Percentiles rank a stretch among this genome's conserved stretches.
These are phyloP conservation scores for Bimuria novae-zelandiae DNA, from an alignment of 2,329 filamentous ascomycete genomes.

Conservation along the genomic window DNA sequence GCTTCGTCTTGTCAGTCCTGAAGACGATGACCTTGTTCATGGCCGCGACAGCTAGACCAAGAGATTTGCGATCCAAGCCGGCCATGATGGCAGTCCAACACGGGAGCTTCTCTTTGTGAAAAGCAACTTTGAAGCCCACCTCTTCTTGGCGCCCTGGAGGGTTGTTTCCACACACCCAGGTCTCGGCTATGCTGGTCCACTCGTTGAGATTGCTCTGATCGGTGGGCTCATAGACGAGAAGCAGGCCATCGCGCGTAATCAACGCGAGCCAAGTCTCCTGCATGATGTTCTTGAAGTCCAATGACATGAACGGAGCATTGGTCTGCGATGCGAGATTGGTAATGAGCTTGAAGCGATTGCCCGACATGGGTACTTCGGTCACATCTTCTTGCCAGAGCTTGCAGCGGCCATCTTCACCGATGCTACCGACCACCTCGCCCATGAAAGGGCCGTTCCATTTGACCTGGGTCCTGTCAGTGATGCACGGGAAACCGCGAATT, in stretches of 20 bases:
- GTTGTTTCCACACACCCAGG: constrained; percentile 68
- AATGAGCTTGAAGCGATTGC: constrained; percentile 78
- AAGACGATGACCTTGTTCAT: constrained; percentile 85
- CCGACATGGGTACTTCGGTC: constrained; percentile 72
- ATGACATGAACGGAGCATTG: constrained; percentile 72
- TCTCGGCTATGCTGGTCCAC: constrained; percentile 76
- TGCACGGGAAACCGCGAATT: neutral
- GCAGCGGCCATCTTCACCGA: constrained; percentile 87
- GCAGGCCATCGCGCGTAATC: constrained; percentile 78
- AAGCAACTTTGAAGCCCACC: constrained; percentile 81
- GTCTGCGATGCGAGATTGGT: constrained; percentile 67
- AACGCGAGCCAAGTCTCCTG: constrained; percentile 84
- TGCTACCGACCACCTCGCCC: constrained; percentile 84
- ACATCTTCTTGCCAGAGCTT: constrained; percentile 93
- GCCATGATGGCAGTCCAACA: constrained; percentile 77
- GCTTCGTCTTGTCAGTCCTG: constrained; percentile 72
- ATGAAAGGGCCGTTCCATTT: constrained; percentile 93
- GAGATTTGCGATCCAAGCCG: constrained; percentile 77
- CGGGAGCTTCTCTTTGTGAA: constrained; percentile 85
- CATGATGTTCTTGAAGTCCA: constrained; percentile 85
- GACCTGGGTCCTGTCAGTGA: constrained; percentile 59
- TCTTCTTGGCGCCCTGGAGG: constrained; percentile 78
- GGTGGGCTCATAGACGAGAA: constrained; percentile 83
- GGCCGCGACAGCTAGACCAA: constrained; percentile 82
- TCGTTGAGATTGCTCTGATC: constrained; percentile 80